phyloP scores from a whole-genome alignment of 345 rosid species.

The Geranium brycei region DNA sequence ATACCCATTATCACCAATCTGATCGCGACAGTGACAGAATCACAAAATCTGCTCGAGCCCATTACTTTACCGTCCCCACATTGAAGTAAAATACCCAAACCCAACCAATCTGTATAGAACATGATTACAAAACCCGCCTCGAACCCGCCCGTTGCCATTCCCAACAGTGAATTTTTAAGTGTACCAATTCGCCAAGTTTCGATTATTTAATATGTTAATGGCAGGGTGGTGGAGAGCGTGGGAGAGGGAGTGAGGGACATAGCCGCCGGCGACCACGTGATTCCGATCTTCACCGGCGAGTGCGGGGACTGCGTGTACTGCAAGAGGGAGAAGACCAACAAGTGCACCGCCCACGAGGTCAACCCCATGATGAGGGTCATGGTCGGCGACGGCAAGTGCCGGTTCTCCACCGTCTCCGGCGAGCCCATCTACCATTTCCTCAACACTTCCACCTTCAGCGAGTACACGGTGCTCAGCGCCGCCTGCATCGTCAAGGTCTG shows the following conservation, averaged over 20 bases:
- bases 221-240: slow-evolving; percentile 43
- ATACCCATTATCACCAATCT: no score
- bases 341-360: slow-evolving; percentile 30
- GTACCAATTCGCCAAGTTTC: neutral
- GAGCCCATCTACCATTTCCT: slow-evolving; percentile 48
- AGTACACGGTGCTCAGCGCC: slow-evolving; percentile 53
- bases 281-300: slow-evolving; percentile 57
- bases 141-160: no score
- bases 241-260: slow-evolving; percentile 53
- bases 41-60: no score
- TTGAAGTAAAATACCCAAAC: no score
- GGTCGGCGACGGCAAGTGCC: slow-evolving; percentile 26
- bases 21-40: no score
- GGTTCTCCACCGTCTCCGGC: slow-evolving; percentile 28
- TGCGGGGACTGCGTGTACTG: slow-evolving; percentile 53
- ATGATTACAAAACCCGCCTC: no score
- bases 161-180: no score
- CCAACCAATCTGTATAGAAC: no score
- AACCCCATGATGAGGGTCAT: slow-evolving; percentile 35
- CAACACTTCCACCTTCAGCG: slow-evolving; percentile 57
- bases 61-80: no score
- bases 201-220: slow-evolving; percentile 1
- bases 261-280: slow-evolving; percentile 48
- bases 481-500: slow-evolving; percentile 43
- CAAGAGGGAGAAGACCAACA: slow-evolving; percentile 27